Evolutionary conservation across 129 eudicot genomes (phyloP).

Genomic region (Lactuca saligna): DNA sequence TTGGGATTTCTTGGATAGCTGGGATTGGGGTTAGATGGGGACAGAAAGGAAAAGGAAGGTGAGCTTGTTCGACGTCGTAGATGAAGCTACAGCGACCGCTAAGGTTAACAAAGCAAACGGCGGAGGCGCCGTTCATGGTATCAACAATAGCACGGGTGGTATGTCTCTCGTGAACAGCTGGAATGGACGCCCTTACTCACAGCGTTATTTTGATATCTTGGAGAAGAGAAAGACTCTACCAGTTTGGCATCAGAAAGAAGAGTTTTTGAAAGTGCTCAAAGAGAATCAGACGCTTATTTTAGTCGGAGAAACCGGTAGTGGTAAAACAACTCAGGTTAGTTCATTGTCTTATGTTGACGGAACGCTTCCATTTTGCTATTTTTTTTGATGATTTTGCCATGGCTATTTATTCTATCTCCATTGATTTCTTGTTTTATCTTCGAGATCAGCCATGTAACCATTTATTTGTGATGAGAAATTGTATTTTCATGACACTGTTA

Average conservation of each 20-base stretch:
- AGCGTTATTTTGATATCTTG: slow-evolving; percentile 61
- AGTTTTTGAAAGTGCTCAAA: slow-evolving; percentile 63
- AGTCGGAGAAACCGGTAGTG: slow-evolving; percentile 98
- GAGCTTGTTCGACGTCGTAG: slow-evolving; percentile 85
- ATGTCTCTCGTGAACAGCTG: slow-evolving; percentile 57
- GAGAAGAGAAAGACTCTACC: slow-evolving; percentile 89
- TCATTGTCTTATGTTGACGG: neutral
- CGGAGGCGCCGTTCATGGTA: slow-evolving; percentile 25
- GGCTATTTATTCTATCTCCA: neutral
- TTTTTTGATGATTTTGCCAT: neutral
- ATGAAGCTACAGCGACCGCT: slow-evolving; percentile 42
- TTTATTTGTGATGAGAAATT: neutral
- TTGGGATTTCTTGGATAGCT: neutral
- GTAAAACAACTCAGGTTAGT: slow-evolving; percentile 94
- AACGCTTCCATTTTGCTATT: neutral
- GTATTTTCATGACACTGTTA: neutral
- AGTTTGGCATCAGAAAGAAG: slow-evolving; percentile 96
- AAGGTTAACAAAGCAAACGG: slow-evolving; percentile 50
- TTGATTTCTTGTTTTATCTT: neutral
- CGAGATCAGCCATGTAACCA: neutral
- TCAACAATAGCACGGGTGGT: neutral
- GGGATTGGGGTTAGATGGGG: slow-evolving; percentile 44
- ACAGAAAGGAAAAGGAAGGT: slow-evolving; percentile 85
- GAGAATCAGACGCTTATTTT: slow-evolving; percentile 73
- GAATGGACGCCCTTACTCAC: slow-evolving; percentile 70